Evolutionary conservation across 1,139 yeast genomes (phyloP).

Genomic region (Sugiyamaella castrensis): DNA sequence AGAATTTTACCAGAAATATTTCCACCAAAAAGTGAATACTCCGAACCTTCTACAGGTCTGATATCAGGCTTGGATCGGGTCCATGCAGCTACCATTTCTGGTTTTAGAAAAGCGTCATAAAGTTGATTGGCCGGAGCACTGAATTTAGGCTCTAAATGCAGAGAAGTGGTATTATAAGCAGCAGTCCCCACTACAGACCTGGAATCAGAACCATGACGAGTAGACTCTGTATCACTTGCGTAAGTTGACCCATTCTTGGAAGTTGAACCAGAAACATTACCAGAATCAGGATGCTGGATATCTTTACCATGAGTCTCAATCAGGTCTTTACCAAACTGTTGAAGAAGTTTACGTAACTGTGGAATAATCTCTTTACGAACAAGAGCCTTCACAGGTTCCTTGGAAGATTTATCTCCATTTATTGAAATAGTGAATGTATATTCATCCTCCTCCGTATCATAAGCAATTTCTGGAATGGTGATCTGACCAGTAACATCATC

Average conservation of each 20-base stretch:
- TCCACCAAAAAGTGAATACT: slow-evolving; percentile 81
- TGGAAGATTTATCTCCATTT: slow-evolving; percentile 50
- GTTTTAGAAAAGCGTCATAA: slow-evolving; percentile 70
- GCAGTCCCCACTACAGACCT: slow-evolving; percentile 42
- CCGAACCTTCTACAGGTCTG: slow-evolving; percentile 58
- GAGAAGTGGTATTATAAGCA: slow-evolving; percentile 69
- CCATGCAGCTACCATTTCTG: slow-evolving; percentile 83
- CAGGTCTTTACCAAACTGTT: slow-evolving; percentile 72
- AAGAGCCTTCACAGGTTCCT: slow-evolving; percentile 50
- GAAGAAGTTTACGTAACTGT: slow-evolving; percentile 56
- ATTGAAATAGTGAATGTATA: slow-evolving; percentile 77
- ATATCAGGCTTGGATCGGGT: slow-evolving; percentile 72
- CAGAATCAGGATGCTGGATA: slow-evolving; percentile 68
- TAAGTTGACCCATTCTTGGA: slow-evolving; percentile 6
- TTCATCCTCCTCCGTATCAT: slow-evolving; percentile 82
- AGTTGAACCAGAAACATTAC: slow-evolving; percentile 55
- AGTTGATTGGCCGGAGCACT: slow-evolving; percentile 85
- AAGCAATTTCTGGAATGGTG: slow-evolving; percentile 89
- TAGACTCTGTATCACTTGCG: slow-evolving; percentile 14
- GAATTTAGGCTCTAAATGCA: slow-evolving; percentile 76
- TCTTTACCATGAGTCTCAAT: slow-evolving; percentile 75
- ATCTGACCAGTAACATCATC: slow-evolving; percentile 59
- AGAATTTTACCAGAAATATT: slow-evolving; percentile 70
- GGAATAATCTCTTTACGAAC: slow-evolving; percentile 67
- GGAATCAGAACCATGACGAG: slow-evolving; percentile 22